phyloP scores from a whole-genome alignment of 83 land plant genomes.

The Picea abies region DNA sequence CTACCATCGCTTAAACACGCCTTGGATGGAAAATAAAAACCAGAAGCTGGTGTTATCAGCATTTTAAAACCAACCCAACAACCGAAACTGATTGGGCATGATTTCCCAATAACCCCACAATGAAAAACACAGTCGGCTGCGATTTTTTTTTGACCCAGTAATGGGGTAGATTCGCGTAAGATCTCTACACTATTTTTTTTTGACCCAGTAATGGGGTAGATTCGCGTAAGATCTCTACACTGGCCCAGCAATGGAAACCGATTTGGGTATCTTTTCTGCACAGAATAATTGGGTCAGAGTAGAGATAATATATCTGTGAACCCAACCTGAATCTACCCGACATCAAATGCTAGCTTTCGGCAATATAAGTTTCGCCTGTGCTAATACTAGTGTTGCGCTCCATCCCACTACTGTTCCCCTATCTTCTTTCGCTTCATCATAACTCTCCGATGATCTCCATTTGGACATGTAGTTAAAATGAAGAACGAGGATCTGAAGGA shows the following conservation, averaged over 20 bases:
- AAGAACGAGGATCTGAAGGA: too few species aligned
- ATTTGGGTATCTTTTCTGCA: conserved; percentile 1
- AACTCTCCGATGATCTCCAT: neutral
- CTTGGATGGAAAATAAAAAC: neutral
- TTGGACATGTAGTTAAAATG: too few species aligned
- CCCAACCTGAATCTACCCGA: neutral
- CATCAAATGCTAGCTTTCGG: too few species aligned
- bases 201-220: neutral
- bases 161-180: too few species aligned
- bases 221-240: neutral
- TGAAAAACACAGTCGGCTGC: neutral
- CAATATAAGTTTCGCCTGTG: neutral
- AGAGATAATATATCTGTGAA: neutral
- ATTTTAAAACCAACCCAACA: too few species aligned
- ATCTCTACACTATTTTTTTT: neutral
- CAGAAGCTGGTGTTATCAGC: neutral
- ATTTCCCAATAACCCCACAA: neutral
- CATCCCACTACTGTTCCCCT: neutral
- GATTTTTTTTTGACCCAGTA: neutral
- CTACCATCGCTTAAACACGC: neutral
- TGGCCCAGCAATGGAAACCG: neutral
- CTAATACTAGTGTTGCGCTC: neutral
- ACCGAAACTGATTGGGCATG: too few species aligned
- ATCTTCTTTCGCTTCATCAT: conserved; percentile 1
- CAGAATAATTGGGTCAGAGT: neutral